Percentiles rank a stretch among this genome's conserved stretches.
These are phyloP conservation scores for Backusella westeae DNA, from an alignment of 192 early-diverging fungal species.

Conservation along the genomic window DNA sequence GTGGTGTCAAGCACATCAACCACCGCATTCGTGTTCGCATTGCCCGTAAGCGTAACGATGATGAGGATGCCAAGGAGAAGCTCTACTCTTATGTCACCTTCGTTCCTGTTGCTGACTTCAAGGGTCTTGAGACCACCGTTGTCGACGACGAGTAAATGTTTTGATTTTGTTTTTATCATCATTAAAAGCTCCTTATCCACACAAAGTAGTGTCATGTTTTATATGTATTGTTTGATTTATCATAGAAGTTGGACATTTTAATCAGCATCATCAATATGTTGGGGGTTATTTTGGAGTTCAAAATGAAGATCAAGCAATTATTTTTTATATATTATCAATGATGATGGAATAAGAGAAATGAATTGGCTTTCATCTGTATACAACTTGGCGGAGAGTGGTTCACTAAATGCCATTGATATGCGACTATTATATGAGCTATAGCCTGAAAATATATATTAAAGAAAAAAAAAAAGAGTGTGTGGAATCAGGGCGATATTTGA, in stretches of 20 bases:
- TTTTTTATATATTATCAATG: neutral
- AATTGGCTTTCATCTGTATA: neutral
- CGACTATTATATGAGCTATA: too few species aligned
- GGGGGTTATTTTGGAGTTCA: neutral
- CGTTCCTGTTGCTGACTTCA: constrained; percentile 87
- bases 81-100: constrained; percentile 94
- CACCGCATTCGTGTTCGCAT: constrained; percentile 96
- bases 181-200: neutral
- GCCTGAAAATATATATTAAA: too few species aligned
- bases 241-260: too few species aligned
- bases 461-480: too few species aligned
- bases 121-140: constrained; percentile 61
- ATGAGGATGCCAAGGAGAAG: constrained; percentile 96
- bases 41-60: constrained; percentile 95
- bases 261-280: too few species aligned
- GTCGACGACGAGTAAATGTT: constrained; percentile 38
- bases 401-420: too few species aligned
- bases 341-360: neutral
- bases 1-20: constrained; percentile 91
- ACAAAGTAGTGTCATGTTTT: neutral
- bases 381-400: too few species aligned
- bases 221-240: too few species aligned
- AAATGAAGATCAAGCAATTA: neutral
- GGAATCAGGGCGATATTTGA: too few species aligned
- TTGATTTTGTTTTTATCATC: neutral